Base-by-base conservation (phyloP, 169 alveolate species). In the Eimeria sp. region DNA sequence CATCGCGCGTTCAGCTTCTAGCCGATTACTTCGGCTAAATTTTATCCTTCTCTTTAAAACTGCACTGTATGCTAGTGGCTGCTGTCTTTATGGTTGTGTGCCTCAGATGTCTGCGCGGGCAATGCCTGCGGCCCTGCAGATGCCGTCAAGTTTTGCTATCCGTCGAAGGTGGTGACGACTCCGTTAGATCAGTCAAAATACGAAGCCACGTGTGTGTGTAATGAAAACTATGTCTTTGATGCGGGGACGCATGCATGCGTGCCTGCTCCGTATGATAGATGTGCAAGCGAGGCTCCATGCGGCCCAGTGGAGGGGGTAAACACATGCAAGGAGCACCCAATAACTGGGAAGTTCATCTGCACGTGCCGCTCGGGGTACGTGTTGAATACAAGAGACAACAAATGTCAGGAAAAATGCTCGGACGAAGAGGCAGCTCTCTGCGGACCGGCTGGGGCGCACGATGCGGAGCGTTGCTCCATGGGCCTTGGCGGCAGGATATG, bases 341-440 rank as follows among this genome's bases (percentile, higher is more conserved):
- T 87, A 23, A 87, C 93, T 64, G 93, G 93, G n/a, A 60, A 87
- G 83, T 87, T 87, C 56, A 64, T 87, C 8, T 87, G 93, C 72
- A 64, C 93, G 1, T 87, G 93, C 64, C 66, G 93, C 18, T 25
- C 77, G 20, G 93, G 93, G 49, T 87, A 62, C 54, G 78, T 87
- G 66, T 43, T 87, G 46, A 87, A 87, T 72, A 43, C 66, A 56
- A 27, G 93, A 54, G 82, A 87, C 49, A 87, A 87, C 93, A 27
- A 40, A 66, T 87, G 93, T 82, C 82, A 87, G 93, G 23, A 64
- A 16, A 87, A 25, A 66, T 87, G 93, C 82, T 30, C 93, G 46
- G 93, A 87, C n/a, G 93, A 62, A 72, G 93, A 87, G 40, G 93
- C 93, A 9, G 93, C 82, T 64, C 93, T 64, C 80, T 87, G 93